Evolutionary conservation across 495 filamentous ascomycete genomes (phyloP).

Genomic region (Trichoderma asperelloides): DNA sequence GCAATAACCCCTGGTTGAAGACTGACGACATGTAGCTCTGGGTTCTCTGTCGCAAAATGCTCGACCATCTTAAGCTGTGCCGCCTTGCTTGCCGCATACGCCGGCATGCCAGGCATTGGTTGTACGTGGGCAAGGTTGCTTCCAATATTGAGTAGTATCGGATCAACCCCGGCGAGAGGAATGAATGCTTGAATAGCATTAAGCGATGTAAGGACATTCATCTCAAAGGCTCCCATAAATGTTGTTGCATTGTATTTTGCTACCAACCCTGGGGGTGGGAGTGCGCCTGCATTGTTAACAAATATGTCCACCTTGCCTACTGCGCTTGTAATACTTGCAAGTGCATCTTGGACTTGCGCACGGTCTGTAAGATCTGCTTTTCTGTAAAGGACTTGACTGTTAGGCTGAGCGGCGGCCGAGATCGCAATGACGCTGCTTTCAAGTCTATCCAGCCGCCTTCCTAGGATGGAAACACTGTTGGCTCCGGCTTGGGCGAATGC

Average conservation of each 20-base stretch:
- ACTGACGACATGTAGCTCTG: background rate
- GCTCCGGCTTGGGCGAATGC: background rate
- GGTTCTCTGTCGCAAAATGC: background rate
- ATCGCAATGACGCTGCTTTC: background rate
- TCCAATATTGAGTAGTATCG: background rate
- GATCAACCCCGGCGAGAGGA: background rate
- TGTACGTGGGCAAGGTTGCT: background rate
- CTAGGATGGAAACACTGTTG: background rate
- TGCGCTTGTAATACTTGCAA: background rate
- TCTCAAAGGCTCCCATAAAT: background rate
- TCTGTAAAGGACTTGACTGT: too few relatives aligned
- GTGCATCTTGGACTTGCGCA: background rate
- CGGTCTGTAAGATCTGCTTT: background rate
- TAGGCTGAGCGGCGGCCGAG: background rate
- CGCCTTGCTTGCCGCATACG: background rate
- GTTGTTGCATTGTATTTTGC: background rate
- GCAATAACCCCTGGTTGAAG: background rate
- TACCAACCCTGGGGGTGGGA: background rate
- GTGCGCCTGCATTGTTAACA: background rate
- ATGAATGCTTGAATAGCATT: background rate
- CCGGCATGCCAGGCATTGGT: background rate
- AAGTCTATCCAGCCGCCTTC: background rate
- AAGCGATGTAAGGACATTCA: background rate
- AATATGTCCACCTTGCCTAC: background rate
- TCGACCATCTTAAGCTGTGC: background rate